phyloP scores from a whole-genome alignment of 2,329 filamentous ascomycete genomes.

The Epichloe aotearoae region DNA sequence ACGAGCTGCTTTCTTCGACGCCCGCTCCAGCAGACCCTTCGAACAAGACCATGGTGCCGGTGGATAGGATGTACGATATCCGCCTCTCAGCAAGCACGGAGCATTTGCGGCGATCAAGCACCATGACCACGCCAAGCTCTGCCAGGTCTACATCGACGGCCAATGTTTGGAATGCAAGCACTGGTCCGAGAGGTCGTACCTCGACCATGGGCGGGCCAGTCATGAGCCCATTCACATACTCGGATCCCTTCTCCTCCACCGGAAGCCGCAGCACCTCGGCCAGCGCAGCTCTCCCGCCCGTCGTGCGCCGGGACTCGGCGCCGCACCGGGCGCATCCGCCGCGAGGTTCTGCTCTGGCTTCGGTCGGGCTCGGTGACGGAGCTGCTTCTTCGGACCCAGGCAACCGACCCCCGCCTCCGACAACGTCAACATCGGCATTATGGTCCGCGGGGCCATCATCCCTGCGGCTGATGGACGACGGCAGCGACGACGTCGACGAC shows the following conservation, averaged over 20 bases:
- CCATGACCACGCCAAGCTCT: constrained; percentile 22
- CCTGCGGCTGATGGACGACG: constrained; percentile 30
- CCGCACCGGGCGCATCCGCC: constrained; percentile 13
- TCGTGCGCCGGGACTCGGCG: constrained; percentile 17
- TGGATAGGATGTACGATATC: constrained; percentile 58
- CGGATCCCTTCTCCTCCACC: constrained; percentile 27
- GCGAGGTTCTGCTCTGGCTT: constrained; percentile 8
- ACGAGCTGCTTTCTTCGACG: constrained; percentile 18
- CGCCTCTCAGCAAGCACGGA: constrained; percentile 63
- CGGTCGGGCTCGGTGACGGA: constrained; percentile 6
- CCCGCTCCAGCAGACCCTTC: constrained; percentile 10
- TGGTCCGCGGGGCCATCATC: constrained; percentile 25
- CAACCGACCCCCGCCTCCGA: constrained; percentile 10
- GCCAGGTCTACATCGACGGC: constrained; percentile 21
- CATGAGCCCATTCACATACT: constrained; percentile 25
- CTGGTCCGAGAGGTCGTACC: constrained; percentile 22
- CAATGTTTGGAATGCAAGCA: constrained; percentile 15
- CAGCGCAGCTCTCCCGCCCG: constrained; percentile 21
- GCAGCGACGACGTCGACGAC: constrained; percentile 35
- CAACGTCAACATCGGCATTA: constrained; percentile 15
- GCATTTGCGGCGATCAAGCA: constrained; percentile 41
- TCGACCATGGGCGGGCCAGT: constrained; percentile 15
- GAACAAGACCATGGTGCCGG: constrained; percentile 23
- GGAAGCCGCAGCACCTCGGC: constrained; percentile 33
- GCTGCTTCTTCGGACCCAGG: constrained; percentile 9